Conservation (phyloP, 2,329 filamentous ascomycete species). For the Fusarium armeniacum region DNA sequence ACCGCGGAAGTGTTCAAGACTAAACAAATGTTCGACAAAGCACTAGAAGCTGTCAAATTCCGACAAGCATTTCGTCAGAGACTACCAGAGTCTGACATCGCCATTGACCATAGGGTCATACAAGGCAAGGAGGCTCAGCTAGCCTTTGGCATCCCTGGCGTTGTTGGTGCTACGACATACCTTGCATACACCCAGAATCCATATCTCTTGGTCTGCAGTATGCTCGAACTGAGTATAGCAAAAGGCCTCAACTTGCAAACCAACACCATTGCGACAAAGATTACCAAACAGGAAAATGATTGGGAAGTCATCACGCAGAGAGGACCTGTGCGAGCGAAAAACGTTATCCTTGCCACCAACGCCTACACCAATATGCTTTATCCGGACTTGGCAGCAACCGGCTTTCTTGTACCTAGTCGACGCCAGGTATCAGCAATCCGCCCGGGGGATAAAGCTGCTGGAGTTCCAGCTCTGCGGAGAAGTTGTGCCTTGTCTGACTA, state of each 20-base stretch:
- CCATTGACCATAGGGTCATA: neutral
- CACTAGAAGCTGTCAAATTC: neutral
- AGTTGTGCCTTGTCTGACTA: neutral
- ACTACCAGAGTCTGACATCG: neutral
- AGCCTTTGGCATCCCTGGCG: neutral
- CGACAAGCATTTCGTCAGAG: neutral
- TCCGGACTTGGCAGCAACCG: neutral
- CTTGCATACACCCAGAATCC: conserved; percentile 3
- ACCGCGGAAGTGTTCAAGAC: conserved; percentile 3
- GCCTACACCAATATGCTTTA: conserved; percentile 1
- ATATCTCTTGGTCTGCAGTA: neutral
- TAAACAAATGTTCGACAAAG: neutral
- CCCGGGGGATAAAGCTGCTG: neutral
- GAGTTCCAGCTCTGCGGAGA: neutral
- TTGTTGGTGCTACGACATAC: neutral
- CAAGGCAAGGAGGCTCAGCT: neutral
- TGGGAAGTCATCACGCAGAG: neutral
- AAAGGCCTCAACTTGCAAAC: conserved; percentile 4
- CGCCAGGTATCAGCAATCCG: neutral
- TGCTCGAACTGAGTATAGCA: conserved; percentile 3
- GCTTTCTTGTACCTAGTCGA: neutral
- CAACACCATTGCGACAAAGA: neutral
- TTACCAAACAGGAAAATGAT: neutral
- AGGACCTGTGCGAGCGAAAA: neutral
- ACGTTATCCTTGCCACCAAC: conserved; percentile 1